Evolutionary conservation across 768 basidiomycete genomes (phyloP), one percentile per base, ranked within the genome.

Genomic region (Mycena sanguinolenta): DNA sequence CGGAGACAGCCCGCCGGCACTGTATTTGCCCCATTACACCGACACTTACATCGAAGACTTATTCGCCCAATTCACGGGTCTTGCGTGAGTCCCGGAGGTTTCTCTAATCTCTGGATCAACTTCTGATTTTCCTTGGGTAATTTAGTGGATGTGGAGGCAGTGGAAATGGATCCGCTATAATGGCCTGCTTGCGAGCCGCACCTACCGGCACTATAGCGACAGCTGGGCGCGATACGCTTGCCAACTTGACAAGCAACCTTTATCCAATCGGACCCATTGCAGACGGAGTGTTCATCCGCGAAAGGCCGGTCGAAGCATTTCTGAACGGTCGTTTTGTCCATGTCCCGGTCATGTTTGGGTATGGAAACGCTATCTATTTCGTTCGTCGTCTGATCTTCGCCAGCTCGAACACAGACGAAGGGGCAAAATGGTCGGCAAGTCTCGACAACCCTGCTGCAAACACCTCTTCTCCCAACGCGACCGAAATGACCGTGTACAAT

Each of bases 1-100:
- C 80, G 84, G 82, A 8, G 84, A 85, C 69, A 85, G 84, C 61
- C 83, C 84, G 4, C 82, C 84, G 4, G 73, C 83, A n/a, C 81
- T 76, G 70, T 83, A 77, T 65, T 73, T 79, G 54, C 82, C 84
- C 1, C 53, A 73, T 5, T 82, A 78, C 71, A 74, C 77, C 46
- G 79, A 79, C 58, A 38, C 79, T 1, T 84, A 83, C 68, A 77
- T 78, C 32, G 78, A 83, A 59, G 76, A 65, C 34, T 75, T 85
- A 7, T 85, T 81, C 39, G 63, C 77, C 0, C 77, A 84, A 69
- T 84, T 82, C 65, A 75, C 78, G 21, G 63, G 72, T 28, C 75
- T 82, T 59, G 82, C 79, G 84, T 85, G 72, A 59, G 83, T 62
- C 39, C n/a, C 38, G 1, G 36, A 6, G 16, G 36, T 21, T 27